These are phyloP conservation scores for Ophiostoma triangulosporum DNA, from an alignment of 2,329 filamentous ascomycete genomes.

Conservation along the genomic window DNA sequence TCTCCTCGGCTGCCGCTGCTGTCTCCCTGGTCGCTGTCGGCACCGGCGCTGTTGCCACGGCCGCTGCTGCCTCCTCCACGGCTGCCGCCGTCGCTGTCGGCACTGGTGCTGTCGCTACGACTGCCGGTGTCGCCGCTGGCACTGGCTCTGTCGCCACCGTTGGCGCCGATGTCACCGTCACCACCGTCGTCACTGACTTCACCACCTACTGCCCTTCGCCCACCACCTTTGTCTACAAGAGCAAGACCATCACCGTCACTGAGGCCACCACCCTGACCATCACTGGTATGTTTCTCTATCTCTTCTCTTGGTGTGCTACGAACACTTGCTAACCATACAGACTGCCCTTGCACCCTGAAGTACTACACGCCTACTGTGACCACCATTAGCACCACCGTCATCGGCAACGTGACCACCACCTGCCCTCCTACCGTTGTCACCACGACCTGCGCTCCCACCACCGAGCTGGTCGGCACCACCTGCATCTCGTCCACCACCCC, in stretches of 20 bases:
- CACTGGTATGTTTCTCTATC: slow-evolving; percentile 9
- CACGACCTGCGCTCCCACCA: slow-evolving; percentile 2
- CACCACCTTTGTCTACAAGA: slow-evolving; percentile 50
- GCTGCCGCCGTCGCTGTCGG: background rate
- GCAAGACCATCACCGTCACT: slow-evolving; percentile 48
- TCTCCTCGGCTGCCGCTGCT: too few relatives aligned
- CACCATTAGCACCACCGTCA: slow-evolving; percentile 1
- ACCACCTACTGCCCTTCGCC: slow-evolving; percentile 62
- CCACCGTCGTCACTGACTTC: slow-evolving; percentile 41
- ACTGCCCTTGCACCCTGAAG: slow-evolving; percentile 15
- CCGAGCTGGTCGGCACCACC: slow-evolving; percentile 8
- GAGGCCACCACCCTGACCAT: slow-evolving; percentile 15
- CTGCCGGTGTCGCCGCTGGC: too few relatives aligned
- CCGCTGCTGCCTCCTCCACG: too few relatives aligned
- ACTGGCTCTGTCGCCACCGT: too few relatives aligned
- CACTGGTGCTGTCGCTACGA: background rate
- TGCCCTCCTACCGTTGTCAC: slow-evolving; percentile 1
- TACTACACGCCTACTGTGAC: slow-evolving; percentile 1
- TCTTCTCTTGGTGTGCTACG: too few relatives aligned
- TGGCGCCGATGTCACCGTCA: slow-evolving; percentile 7
- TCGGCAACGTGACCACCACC: slow-evolving; percentile 1
- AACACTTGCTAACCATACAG: background rate
- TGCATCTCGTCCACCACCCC: background rate
- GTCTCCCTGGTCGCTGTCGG: too few relatives aligned
- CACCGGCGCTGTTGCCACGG: background rate